Conservation (phyloP, 805 yeast genomes). For the Lipomyces japonicus region DNA sequence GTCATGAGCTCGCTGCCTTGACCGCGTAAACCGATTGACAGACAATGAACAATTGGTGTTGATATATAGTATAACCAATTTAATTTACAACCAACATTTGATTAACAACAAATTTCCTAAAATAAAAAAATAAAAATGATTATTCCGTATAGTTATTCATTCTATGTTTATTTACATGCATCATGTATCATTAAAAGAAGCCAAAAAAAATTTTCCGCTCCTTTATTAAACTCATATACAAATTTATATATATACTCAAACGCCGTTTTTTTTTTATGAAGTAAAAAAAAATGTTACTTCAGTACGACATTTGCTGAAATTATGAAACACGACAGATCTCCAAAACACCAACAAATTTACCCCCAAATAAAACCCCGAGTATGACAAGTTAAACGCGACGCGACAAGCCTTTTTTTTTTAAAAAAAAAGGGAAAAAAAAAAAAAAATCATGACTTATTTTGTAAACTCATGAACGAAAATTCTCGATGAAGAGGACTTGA, state of each 20-base stretch:
- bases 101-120: background rate
- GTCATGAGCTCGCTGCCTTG: conserved; percentile 77
- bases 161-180: background rate
- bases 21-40: conserved; percentile 14
- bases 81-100: background rate
- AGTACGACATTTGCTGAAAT: too few relatives aligned
- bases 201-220: too few relatives aligned
- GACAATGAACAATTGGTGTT: too few relatives aligned
- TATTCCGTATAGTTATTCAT: background rate
- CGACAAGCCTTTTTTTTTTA: background rate
- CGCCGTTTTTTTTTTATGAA: too few relatives aligned
- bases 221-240: too few relatives aligned
- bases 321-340: too few relatives aligned
- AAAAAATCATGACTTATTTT: conserved; percentile 4
- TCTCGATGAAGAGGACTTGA: conserved; percentile 25
- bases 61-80: too few relatives aligned
- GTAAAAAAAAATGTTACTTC: too few relatives aligned
- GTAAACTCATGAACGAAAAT: conserved; percentile 16
- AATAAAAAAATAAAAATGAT: background rate
- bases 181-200: too few relatives aligned
- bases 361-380: too few relatives aligned
- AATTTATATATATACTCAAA: too few relatives aligned
- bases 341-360: too few relatives aligned
- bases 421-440: background rate
- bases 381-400: background rate